Evolutionary conservation across 371 early-diverging fungal species (phyloP).

Genomic region (Mortierella sp.): DNA sequence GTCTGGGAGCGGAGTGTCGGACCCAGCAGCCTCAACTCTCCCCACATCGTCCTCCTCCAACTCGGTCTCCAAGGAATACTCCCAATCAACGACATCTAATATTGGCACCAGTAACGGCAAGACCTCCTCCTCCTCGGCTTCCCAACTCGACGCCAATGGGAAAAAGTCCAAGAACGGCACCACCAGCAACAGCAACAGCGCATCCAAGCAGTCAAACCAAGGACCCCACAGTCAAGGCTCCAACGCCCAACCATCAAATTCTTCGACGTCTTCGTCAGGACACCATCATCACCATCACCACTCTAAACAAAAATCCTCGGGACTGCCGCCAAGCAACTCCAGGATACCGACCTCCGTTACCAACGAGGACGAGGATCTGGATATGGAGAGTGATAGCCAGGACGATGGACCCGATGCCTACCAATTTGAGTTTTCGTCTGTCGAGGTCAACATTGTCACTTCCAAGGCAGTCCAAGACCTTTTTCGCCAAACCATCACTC

Average conservation of each 20-base stretch:
- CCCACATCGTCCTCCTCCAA: conserved; percentile 16
- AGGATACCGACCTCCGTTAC: conserved; percentile 19
- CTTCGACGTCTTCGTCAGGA: conserved; percentile 11
- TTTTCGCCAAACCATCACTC: conserved; percentile 52
- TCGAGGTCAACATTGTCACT: conserved; percentile 54
- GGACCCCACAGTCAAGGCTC: not conserved
- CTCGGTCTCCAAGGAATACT: conserved; percentile 22
- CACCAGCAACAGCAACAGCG: not conserved
- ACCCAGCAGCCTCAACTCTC: conserved; percentile 10
- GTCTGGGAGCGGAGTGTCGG: conserved; percentile 15
- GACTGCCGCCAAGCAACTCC: conserved; percentile 14
- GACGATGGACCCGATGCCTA: conserved; percentile 43
- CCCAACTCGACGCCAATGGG: not conserved
- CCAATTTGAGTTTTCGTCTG: conserved; percentile 48
- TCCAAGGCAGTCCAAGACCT: conserved; percentile 60
- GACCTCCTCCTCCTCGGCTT: not conserved
- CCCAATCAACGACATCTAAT: conserved; percentile 10
- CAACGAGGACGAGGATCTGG: conserved; percentile 54
- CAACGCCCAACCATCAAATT: not conserved
- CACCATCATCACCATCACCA: conserved; percentile 11
- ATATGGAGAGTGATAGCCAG: conserved; percentile 53
- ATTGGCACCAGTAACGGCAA: conserved; percentile 21
- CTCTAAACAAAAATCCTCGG: conserved; percentile 26
- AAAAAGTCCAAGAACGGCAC: conserved; percentile 17
- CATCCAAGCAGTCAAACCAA: not conserved